Base-by-base conservation (phyloP, 176 grass and related monocot species). In the Paspalum vaginatum region DNA sequence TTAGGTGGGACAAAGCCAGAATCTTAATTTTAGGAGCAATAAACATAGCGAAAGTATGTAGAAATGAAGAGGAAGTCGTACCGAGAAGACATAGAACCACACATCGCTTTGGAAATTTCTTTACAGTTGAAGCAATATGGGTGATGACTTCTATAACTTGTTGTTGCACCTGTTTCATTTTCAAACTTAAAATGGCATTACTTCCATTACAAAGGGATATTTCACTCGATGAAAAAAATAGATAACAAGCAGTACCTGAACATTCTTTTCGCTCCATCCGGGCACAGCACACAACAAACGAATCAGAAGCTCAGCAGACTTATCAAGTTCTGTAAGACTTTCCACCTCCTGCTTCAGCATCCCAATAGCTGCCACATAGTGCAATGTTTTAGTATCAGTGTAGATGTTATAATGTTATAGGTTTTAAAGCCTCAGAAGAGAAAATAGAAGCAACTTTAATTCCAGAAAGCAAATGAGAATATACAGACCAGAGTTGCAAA, bases 231-330 rank as follows among this genome's bases (percentile, higher is more conserved):
- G 12, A 3, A 83, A 41, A 74, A 68, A 45, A 85, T 66, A 65
- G 70, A 40, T 79, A 76, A 6, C 68, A 83, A 40, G 46, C 57
- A 71, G 21, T 87, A 98, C 95, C 91, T 99, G 96, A 17, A 99
- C 90, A 76, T 99, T 99, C 80, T 99, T 99, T 84, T 99, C 96
- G 40, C 76, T 81, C 96, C 96, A 99, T 70, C 96, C 92, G 84
- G 96, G 96, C 25, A 99, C 90, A 86, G 90, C 86, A 88, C 92
- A 99, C 71, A 99, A 82, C 24, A 99, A 85, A 78, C 90, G 96
- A 88, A 99, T 79, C 61, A 99, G 86, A 42, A 95, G 84, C 79
- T 99, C 96, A 65, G 96, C 92, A 64, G 24, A 91, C 53, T 88
- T 85, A 79, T 99, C 88, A 55, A 99, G 88, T 54, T 95, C 84